Percentiles rank a stretch among this genome's conserved stretches.
Evolutionary conservation across 2,329 filamentous ascomycete genomes (phyloP).

Genomic region (Apiospora koreana): DNA sequence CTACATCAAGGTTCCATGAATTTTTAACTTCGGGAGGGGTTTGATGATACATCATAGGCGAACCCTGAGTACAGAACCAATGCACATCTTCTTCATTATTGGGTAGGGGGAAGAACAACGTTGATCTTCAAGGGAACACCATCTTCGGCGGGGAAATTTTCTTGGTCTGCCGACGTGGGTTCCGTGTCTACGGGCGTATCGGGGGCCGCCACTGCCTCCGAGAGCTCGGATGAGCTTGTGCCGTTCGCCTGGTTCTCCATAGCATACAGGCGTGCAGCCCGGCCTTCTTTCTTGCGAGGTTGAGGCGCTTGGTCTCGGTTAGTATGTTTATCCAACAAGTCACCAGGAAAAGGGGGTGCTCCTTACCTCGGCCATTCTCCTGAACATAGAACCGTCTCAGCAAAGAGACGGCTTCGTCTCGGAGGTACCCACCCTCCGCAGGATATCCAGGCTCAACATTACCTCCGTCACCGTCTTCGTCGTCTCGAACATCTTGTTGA

Average conservation of each 20-base stretch:
- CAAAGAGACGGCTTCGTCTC: conserved; percentile 90
- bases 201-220: conserved; percentile 24
- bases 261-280: conserved; percentile 34
- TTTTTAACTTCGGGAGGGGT: neutral
- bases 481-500: conserved; percentile 35
- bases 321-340: neutral
- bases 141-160: conserved; percentile 9
- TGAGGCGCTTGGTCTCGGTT: conserved; percentile 30
- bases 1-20: neutral
- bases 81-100: neutral
- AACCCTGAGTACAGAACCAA: neutral
- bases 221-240: conserved; percentile 27
- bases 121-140: neutral
- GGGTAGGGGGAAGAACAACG: neutral
- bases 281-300: conserved; percentile 37
- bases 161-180: conserved; percentile 16
- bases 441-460: conserved; percentile 79
- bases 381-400: conserved; percentile 95
- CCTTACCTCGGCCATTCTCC: conserved; percentile 86
- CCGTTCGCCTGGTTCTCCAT: conserved; percentile 29
- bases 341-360: neutral
- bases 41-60: neutral
- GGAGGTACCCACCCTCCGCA: conserved; percentile 83
- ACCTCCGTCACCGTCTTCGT: conserved; percentile 55
- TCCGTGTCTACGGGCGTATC: conserved; percentile 26